Conservation (phyloP, 495 filamentous ascomycete species). For the Aspergillus sclerotiicarbonarius region DNA sequence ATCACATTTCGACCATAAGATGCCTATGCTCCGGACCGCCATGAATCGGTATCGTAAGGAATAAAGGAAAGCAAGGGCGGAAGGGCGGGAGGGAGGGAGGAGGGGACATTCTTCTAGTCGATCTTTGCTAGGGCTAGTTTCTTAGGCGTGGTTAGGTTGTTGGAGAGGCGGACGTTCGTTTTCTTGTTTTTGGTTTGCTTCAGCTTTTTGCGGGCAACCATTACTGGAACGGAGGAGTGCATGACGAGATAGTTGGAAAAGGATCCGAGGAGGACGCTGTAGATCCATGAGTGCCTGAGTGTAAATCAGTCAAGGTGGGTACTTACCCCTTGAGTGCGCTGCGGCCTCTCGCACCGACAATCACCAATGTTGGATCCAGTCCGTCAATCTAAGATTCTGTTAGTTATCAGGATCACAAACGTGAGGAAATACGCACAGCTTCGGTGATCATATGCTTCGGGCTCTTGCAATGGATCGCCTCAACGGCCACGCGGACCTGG, state of each 20-base stretch:
- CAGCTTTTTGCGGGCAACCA: slow-evolving; percentile 82
- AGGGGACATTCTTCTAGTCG: slow-evolving; percentile 40
- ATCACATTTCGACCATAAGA: too few relatives aligned
- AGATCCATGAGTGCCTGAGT: slow-evolving; percentile 11
- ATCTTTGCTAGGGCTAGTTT: slow-evolving; percentile 65
- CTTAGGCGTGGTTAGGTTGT: slow-evolving; percentile 65
- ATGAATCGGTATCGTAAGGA: neutral
- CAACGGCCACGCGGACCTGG: slow-evolving; percentile 87
- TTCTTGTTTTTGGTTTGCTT: slow-evolving; percentile 67
- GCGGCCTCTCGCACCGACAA: slow-evolving; percentile 84
- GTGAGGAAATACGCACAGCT: slow-evolving; percentile 51
- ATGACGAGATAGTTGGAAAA: slow-evolving; percentile 97
- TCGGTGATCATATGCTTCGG: slow-evolving; percentile 82
- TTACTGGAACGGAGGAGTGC: slow-evolving; percentile 93
- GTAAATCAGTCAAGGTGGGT: neutral
- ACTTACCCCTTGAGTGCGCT: slow-evolving; percentile 90
- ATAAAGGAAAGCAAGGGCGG: neutral
- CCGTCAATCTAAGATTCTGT: slow-evolving; percentile 67
- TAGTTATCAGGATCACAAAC: neutral
- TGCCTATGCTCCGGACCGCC: neutral
- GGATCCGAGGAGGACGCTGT: slow-evolving; percentile 83
- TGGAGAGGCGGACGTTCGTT: slow-evolving; percentile 61
- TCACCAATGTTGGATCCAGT: slow-evolving; percentile 86
- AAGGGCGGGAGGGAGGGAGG: slow-evolving; percentile 6
- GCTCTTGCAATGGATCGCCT: slow-evolving; percentile 97